phyloP scores from a whole-genome alignment of 768 basidiomycete species.

The Kwoniella sp. region DNA sequence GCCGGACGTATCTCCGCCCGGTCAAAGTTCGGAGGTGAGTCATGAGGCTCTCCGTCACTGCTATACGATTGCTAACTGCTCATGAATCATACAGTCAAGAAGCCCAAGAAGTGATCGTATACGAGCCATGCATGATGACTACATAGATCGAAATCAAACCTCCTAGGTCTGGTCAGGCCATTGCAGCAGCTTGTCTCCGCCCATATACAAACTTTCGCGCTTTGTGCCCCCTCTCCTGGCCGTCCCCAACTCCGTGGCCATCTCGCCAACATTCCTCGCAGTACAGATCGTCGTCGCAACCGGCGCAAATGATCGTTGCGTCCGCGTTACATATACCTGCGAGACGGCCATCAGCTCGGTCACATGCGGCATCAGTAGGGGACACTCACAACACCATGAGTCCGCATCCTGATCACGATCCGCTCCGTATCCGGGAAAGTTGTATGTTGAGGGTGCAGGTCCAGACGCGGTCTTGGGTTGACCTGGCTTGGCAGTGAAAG shows the following conservation, averaged over 20 bases:
- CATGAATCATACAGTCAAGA: constrained; percentile 59
- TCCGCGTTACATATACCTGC: constrained; percentile 42
- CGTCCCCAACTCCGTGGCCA: constrained; percentile 26
- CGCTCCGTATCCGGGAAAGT: constrained; percentile 31
- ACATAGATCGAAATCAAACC: too few species aligned
- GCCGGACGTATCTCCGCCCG: constrained; percentile 73
- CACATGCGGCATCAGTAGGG: not conserved
- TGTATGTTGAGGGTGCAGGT: constrained; percentile 12
- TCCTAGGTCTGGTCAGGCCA: too few species aligned
- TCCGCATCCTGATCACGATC: constrained; percentile 36
- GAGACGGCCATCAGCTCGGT: not conserved
- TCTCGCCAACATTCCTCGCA: constrained; percentile 38
- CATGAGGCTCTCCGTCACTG: too few species aligned
- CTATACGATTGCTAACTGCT: too few species aligned
- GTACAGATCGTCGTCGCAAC: constrained; percentile 40
- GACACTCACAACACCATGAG: constrained; percentile 41
- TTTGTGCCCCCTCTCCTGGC: constrained; percentile 30
- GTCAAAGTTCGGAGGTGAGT: constrained; percentile 85
- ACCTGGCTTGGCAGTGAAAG: constrained; percentile 13
- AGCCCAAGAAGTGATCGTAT: constrained; percentile 60
- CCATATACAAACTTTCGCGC: constrained; percentile 25
- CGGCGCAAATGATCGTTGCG: constrained; percentile 31
- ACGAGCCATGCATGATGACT: too few species aligned
- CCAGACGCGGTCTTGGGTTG: not conserved
- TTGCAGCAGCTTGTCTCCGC: too few species aligned